Percentiles rank a stretch among this genome's conserved stretches.
Conservation (phyloP, 148 eudicot species). For the Heliosperma pusillum region DNA sequence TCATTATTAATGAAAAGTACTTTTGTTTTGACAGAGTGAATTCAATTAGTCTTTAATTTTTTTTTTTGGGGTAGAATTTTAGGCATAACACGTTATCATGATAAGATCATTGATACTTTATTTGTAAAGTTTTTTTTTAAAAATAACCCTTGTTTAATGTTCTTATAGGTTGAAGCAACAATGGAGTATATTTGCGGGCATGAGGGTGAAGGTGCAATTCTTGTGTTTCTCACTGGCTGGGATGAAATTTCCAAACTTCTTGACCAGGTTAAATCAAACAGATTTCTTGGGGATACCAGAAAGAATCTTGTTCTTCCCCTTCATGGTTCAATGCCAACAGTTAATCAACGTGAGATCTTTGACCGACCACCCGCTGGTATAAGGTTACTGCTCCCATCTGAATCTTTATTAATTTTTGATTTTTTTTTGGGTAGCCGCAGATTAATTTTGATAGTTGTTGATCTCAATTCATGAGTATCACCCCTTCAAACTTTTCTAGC, state of each 20-base stretch:
- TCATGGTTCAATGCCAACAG: slow-evolving; percentile 97
- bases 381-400: slow-evolving; percentile 38
- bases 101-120: not conserved
- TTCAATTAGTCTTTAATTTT: not conserved
- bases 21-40: not conserved
- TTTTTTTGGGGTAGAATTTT: not conserved
- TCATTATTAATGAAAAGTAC: too few species aligned
- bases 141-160: not conserved
- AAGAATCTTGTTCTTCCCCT: slow-evolving; percentile 83
- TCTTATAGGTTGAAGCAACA: slow-evolving; percentile 75
- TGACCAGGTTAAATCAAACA: slow-evolving; percentile 60
- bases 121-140: slow-evolving; percentile 5
- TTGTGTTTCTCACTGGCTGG: slow-evolving; percentile 98
- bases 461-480: not conserved
- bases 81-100: not conserved
- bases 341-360: slow-evolving; percentile 91
- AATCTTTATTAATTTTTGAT: not conserved
- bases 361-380: slow-evolving; percentile 69
- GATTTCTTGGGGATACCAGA: slow-evolving; percentile 61
- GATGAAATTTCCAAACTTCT: slow-evolving; percentile 93
- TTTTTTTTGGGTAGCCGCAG: not conserved
- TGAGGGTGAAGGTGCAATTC: slow-evolving; percentile 83
- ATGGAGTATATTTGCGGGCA: slow-evolving; percentile 79
- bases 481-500: not conserved
- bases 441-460: not conserved